Evolutionary conservation across 1,284 basidiomycete genomes (phyloP), one percentile per base, ranked within the genome.

Genomic region (Boletus smithii): DNA sequence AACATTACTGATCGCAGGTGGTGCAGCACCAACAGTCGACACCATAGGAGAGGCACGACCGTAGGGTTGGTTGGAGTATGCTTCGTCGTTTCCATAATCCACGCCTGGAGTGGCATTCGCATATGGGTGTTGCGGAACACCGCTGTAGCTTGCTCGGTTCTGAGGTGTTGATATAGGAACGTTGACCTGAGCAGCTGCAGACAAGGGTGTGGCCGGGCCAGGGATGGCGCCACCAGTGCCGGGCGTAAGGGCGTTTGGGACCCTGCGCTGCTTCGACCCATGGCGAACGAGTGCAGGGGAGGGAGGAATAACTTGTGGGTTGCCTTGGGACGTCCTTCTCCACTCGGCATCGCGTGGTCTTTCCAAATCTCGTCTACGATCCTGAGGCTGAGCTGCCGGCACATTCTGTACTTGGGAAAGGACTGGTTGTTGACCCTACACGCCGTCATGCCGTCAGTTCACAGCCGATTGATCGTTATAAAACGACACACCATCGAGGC

Each of bases 11-110:
- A 88, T 66, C 32, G 83, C 84, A 24, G 84, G 85, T 45, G 83
- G 83, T 24, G 77, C 83, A 37, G 80, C 80, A 38, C 75, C 77
- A 39, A 76, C 75, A 50, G 72, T 81, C 30, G 84, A 76, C 44
- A 86, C 76, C 86, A 89, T 89, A 16, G 85, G 85, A 31, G 86
- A 87, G 36, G 77, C 74, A 37, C 83, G 77, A 18, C 83, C 84
- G 58, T 89, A 89, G 29, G 72, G 70, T 57, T 75, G 76, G 41
- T 63, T 67, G 32, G 73, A 73, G 55, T 76, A 76, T 33, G 71
- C 68, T 51, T 78, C 77, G 46, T 80, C 71, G 31, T 68, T 64
- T 48, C 68, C 68, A 55, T 79, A 78, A 56, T 87, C 83, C 63
- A 77, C 79, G 14, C 75, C 77, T 14, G 71, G 62, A 37, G 55